Conservation (phyloP, 805 yeast genomes). For the Kuraishia ogatae region DNA sequence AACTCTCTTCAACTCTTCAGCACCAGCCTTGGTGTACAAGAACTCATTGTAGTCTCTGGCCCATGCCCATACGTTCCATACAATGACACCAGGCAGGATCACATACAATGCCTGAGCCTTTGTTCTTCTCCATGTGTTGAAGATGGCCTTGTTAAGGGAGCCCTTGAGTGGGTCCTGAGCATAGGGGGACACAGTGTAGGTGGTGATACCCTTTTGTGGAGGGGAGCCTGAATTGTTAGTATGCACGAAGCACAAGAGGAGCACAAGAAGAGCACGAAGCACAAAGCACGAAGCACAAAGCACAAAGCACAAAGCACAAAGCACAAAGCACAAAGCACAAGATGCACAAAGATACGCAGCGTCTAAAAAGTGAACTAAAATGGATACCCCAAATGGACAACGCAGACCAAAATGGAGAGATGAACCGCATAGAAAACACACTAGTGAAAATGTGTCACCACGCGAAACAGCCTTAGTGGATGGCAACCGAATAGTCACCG, state of each 20-base stretch:
- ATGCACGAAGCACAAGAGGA: not conserved
- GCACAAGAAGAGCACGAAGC: not conserved
- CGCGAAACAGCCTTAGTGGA: no score
- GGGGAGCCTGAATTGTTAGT: constrained; percentile 41
- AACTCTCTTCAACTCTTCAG: constrained; percentile 79
- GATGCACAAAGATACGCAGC: not conserved
- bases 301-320: not conserved
- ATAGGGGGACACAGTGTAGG: constrained; percentile 86
- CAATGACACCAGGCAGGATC: constrained; percentile 65
- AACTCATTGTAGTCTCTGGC: constrained; percentile 88
- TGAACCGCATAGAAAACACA: no score
- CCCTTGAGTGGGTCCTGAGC: constrained; percentile 93
- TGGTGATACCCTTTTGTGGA: constrained; percentile 76
- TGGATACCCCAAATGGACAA: no score
- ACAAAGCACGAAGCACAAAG: not conserved
- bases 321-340: not conserved
- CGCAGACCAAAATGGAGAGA: no score
- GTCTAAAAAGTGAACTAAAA: not conserved
- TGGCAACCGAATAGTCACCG: no score
- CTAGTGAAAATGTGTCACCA: no score
- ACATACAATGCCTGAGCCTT: constrained; percentile 76
- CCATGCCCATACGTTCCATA: constrained; percentile 81
- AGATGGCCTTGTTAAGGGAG: constrained; percentile 72
- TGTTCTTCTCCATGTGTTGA: constrained; percentile 92
- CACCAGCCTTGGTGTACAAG: constrained; percentile 96